phyloP scores from a whole-genome alignment of 179 eudicot genomes.

The Drosera spatulata region DNA sequence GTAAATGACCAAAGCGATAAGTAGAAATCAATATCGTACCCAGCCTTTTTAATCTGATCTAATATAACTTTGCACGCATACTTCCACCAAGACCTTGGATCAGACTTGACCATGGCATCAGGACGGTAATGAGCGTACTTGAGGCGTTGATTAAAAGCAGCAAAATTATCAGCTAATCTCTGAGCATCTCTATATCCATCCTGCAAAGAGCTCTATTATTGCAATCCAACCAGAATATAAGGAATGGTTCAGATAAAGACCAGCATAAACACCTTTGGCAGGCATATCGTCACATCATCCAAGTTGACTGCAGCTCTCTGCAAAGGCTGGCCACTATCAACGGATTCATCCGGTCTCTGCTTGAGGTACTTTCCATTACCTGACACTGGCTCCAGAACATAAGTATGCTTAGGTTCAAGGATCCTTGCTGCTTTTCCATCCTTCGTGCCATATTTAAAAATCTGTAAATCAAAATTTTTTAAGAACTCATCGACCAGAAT shows the following conservation, averaged over 20 bases:
- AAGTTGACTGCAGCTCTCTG: constrained; percentile 74
- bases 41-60: constrained; percentile 79
- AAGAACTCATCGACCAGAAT: background rate
- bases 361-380: constrained; percentile 86
- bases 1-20: constrained; percentile 1
- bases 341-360: constrained; percentile 43
- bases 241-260: no score
- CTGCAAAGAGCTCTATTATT: constrained; percentile 19
- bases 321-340: constrained; percentile 41
- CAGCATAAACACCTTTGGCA: constrained; percentile 58
- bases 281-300: constrained; percentile 90
- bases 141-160: constrained; percentile 86
- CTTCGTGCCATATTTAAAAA: constrained; percentile 74
- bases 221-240: no score
- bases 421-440: constrained; percentile 49
- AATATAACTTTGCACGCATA: constrained; percentile 63
- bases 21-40: constrained; percentile 27
- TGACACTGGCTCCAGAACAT: constrained; percentile 83
- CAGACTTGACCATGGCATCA: constrained; percentile 51
- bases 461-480: constrained; percentile 23
- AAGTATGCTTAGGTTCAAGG: constrained; percentile 42
- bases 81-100: constrained; percentile 92
- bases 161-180: constrained; percentile 88
- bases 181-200: constrained; percentile 79
- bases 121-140: constrained; percentile 91